Base-by-base conservation (phyloP, 768 basidiomycete species). In the Termitomyces sp. region DNA sequence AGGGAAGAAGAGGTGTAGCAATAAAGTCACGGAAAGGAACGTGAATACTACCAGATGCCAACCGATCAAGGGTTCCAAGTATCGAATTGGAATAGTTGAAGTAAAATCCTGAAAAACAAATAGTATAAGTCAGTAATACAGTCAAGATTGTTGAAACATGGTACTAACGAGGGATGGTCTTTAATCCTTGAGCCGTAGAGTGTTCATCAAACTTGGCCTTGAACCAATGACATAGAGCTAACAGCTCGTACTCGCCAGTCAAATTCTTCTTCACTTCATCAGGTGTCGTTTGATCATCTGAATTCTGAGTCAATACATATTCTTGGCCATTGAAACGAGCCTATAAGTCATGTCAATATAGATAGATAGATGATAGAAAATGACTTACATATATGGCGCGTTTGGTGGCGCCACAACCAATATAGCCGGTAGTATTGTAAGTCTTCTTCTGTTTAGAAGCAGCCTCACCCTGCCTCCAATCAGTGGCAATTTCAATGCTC, bases 341-440 rank as follows among this genome's bases (percentile, higher is more conserved):
- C 52, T 59, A 49, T 1, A 46, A n/a, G 4, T 5, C 10, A 28
- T 6, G 18, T 7, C 16, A 41, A 14, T 14, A 41, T 10, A 9
- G 30, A 23, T 18, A 40, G 23, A 16, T 5, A 9, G 23, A 49
- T 32, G 3, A 32, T 9, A 18, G 1, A 18, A n/a, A 28, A 53
- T 0, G 4, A 67, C 65, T 44, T 56, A 67, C 64, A 61, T 69
- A 69, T 14, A 69, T 65, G 28, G 63, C 62, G 16, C 44, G 43
- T 55, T 64, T 69, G 40, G 67, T 64, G 23, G 38, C 61, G 0
- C 66, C 62, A 43, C 57, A 51, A 4, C 68, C 68, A 64, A 69
- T 65, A 59, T 55, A 56, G 4, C 40, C 55, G 23, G 59, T 60
- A 2, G 28, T 7, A 7, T 13, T 8, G 23, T 47, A 44, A 43